These are phyloP conservation scores for Bathelium albidoporum DNA, from an alignment of 495 filamentous ascomycete species.

Conservation along the genomic window DNA sequence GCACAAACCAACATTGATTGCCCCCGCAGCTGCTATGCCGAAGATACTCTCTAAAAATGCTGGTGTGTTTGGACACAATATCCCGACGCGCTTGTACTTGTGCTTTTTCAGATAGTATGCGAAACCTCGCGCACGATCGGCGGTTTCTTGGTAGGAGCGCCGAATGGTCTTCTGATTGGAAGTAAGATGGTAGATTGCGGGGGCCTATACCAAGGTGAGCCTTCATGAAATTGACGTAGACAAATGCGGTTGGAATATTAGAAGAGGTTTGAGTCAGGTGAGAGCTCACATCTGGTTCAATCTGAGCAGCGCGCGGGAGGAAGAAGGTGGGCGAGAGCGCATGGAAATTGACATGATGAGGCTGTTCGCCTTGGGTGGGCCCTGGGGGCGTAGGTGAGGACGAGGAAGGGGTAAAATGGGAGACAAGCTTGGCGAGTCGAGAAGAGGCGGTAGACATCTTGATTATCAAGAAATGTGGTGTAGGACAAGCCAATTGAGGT, in stretches of 20 bases:
- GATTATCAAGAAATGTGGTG: not conserved
- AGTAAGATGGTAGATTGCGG: slow-evolving; percentile 81
- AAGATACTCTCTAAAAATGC: slow-evolving; percentile 88
- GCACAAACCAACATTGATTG: slow-evolving; percentile 54
- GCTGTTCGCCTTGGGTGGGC: slow-evolving; percentile 25
- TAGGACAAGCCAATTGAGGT: not conserved
- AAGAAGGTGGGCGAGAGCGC: slow-evolving; percentile 83
- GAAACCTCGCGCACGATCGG: slow-evolving; percentile 74
- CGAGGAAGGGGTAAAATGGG: slow-evolving; percentile 46
- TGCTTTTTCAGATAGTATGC: slow-evolving; percentile 76
- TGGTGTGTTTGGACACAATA: slow-evolving; percentile 85
- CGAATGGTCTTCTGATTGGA: slow-evolving; percentile 63
- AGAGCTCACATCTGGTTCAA: slow-evolving; percentile 68
- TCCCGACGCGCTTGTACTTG: slow-evolving; percentile 58
- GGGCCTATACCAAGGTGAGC: slow-evolving; percentile 40
- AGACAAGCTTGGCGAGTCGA: slow-evolving; percentile 50
- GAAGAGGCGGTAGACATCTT: slow-evolving; percentile 46
- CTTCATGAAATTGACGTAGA: not conserved
- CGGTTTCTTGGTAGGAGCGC: slow-evolving; percentile 66
- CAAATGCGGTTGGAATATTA: too few relatives aligned
- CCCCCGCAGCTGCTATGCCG: slow-evolving; percentile 77
- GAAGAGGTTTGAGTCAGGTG: not conserved
- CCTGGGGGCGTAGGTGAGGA: slow-evolving; percentile 27
- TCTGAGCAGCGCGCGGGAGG: slow-evolving; percentile 73
- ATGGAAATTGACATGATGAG: slow-evolving; percentile 58